Evolutionary conservation across 139 green algal genomes (phyloP).

Genomic region (Dunaliella primolecta): DNA sequence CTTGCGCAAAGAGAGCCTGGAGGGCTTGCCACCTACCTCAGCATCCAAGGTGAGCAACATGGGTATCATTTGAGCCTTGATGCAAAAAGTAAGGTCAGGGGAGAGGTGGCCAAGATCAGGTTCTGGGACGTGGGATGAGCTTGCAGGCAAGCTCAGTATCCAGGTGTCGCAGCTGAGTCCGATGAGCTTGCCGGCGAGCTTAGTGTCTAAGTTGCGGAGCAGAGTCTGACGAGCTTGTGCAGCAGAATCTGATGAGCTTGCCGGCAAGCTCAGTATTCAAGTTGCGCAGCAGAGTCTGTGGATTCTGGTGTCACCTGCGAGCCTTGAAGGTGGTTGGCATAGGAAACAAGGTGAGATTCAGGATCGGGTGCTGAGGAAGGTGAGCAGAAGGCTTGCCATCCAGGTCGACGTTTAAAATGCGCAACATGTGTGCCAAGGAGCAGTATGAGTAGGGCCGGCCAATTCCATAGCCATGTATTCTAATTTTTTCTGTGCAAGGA

Average conservation of each 20-base stretch:
- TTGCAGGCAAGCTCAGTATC: not conserved
- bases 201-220: too few species aligned
- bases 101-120: not conserved
- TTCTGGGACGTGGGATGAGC: not conserved
- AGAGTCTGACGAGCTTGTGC: not conserved
- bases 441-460: too few species aligned
- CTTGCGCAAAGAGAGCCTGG: constrained; percentile 78
- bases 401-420: too few species aligned
- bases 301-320: too few species aligned
- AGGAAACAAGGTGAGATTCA: too few species aligned
- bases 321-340: too few species aligned
- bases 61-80: not conserved
- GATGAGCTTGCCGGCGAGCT: not conserved
- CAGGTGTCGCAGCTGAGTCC: not conserved
- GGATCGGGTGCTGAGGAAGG: too few species aligned
- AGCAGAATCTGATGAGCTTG: not conserved
- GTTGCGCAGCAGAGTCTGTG: too few species aligned
- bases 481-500: too few species aligned
- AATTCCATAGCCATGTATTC: too few species aligned
- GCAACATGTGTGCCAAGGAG: too few species aligned
- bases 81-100: not conserved
- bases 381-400: too few species aligned
- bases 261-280: not conserved
- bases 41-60: constrained; percentile 26
- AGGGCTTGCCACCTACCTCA: constrained; percentile 50